A percentile compares a stretch with the other conserved stretches of the same genome.
phyloP scores from a whole-genome alignment of 1,284 basidiomycete species.

The Leccinum solheimii region DNA sequence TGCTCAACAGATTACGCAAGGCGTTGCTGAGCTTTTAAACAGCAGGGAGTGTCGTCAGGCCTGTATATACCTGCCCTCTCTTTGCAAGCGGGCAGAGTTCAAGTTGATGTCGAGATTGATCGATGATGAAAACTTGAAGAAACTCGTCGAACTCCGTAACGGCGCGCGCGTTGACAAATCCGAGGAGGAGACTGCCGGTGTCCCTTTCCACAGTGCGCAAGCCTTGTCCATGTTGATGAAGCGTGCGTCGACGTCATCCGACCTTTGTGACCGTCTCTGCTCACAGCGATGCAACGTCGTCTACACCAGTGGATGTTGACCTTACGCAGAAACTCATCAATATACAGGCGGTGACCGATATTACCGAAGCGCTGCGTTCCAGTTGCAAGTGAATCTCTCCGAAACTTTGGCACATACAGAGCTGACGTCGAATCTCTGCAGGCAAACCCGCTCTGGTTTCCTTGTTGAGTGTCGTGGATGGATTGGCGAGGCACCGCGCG shows the following conservation, averaged over 20 bases:
- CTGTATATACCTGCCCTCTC: too few species aligned
- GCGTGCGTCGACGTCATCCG: not conserved
- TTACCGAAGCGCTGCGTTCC: slow-evolving; percentile 18
- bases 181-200: too few species aligned
- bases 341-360: slow-evolving; percentile 19
- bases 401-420: not conserved
- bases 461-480: slow-evolving; percentile 21
- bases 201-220: too few species aligned
- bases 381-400: slow-evolving; percentile 14
- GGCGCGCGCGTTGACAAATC: too few species aligned
- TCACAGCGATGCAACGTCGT: not conserved
- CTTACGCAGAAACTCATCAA: slow-evolving; percentile 17
- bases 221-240: too few species aligned
- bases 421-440: slow-evolving; percentile 9
- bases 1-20: too few species aligned
- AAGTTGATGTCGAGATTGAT: too few species aligned
- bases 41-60: too few species aligned
- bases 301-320: slow-evolving; percentile 13
- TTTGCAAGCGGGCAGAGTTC: too few species aligned
- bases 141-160: too few species aligned
- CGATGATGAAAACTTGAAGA: too few species aligned
- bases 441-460: slow-evolving; percentile 25
- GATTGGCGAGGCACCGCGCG: slow-evolving; percentile 22
- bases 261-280: not conserved
- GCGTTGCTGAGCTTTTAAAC: too few species aligned